These are phyloP conservation scores for Vanderwaltozyma polyspora DNA, from an alignment of 805 yeast genomes.

Conservation along the genomic window DNA sequence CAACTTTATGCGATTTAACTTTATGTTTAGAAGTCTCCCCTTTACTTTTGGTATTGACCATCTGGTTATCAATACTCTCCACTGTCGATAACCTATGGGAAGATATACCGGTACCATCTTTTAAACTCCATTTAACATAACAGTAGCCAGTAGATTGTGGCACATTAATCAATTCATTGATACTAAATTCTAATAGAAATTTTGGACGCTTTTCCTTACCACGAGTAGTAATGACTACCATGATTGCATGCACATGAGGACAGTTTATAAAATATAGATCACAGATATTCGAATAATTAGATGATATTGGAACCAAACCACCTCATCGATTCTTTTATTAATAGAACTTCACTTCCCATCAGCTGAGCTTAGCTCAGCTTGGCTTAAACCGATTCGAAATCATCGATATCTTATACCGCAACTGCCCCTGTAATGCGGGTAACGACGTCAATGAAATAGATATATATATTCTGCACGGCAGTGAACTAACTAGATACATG, in stretches of 20 bases:
- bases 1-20: conserved; percentile 42
- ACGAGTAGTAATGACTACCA: conserved; percentile 8
- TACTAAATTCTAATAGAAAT: conserved; percentile 47
- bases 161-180: conserved; percentile 65
- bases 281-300: too few species aligned
- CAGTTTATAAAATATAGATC: background rate
- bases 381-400: too few species aligned
- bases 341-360: background rate
- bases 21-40: conserved; percentile 33
- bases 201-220: conserved; percentile 38
- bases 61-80: background rate
- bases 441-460: too few species aligned
- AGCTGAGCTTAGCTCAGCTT: background rate
- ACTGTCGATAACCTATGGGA: conserved; percentile 1
- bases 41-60: conserved; percentile 20
- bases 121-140: conserved; percentile 50
- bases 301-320: background rate
- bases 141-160: conserved; percentile 70
- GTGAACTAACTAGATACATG: too few species aligned
- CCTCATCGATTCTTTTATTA: background rate
- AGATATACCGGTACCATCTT: conserved; percentile 33
- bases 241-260: background rate
- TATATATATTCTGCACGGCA: too few species aligned
- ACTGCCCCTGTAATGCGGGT: too few species aligned
- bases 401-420: too few species aligned